These are phyloP conservation scores for Picocystis sp. DNA, from an alignment of 163 green algal genomes.

Conservation along the genomic window DNA sequence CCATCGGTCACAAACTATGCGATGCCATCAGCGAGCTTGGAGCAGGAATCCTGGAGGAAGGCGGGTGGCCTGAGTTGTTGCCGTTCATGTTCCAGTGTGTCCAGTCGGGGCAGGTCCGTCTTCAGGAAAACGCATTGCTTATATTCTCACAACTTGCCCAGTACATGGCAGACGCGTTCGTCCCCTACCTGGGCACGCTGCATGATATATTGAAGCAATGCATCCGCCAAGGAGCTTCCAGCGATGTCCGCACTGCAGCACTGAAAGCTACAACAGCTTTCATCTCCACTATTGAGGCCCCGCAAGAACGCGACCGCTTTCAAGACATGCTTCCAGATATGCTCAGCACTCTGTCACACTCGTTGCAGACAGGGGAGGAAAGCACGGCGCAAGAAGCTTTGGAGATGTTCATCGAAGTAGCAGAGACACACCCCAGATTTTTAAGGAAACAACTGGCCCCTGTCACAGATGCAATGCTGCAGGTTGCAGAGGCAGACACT, in stretches of 20 bases:
- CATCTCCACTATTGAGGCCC: slow-evolving; percentile 53
- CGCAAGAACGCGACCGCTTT: slow-evolving; percentile 57
- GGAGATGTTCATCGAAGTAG: slow-evolving; percentile 82
- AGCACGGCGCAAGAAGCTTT: slow-evolving; percentile 62
- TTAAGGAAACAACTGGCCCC: slow-evolving; percentile 60
- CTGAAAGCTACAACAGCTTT: slow-evolving; percentile 55
- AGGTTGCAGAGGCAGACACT: slow-evolving; percentile 37
- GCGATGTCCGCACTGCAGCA: slow-evolving; percentile 41
- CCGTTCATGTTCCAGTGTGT: slow-evolving; percentile 72
- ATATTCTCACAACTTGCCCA: slow-evolving; percentile 68
- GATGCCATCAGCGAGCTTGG: slow-evolving; percentile 73
- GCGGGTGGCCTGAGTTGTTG: slow-evolving; percentile 79
- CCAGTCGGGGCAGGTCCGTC: slow-evolving; percentile 21
- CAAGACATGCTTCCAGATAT: slow-evolving; percentile 31
- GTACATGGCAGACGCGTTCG: slow-evolving; percentile 43
- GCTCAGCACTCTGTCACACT: slow-evolving; percentile 24
- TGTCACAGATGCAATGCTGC: slow-evolving; percentile 68
- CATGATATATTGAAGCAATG: slow-evolving; percentile 29
- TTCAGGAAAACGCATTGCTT: slow-evolving; percentile 46
- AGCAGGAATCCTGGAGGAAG: slow-evolving; percentile 31
- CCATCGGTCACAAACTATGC: slow-evolving; percentile 43
- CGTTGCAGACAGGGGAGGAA: slow-evolving; percentile 51
- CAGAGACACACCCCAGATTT: slow-evolving; percentile 76
- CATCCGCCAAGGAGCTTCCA: slow-evolving; percentile 4
- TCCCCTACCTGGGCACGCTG: slow-evolving; percentile 42